Evolutionary conservation across 2,329 filamentous ascomycete species (phyloP).

Genomic region (Phialemonium atrogriseum): DNA sequence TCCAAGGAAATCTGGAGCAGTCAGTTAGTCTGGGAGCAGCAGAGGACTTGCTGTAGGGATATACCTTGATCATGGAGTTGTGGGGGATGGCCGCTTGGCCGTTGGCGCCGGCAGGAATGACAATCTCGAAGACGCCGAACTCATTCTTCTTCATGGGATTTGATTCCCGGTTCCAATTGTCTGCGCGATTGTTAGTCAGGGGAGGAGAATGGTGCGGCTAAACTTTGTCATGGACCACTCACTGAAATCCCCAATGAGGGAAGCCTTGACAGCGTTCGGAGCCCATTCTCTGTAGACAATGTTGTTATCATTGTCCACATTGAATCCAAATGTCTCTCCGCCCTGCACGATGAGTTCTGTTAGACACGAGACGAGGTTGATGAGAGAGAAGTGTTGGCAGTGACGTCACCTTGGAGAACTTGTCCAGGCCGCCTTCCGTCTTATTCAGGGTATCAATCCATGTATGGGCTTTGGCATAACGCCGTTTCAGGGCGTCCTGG

Average conservation of each 20-base stretch:
- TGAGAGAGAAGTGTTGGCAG: constrained; percentile 15
- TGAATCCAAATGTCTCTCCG: constrained; percentile 78
- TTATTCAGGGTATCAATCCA: constrained; percentile 83
- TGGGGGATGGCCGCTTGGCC: constrained; percentile 77
- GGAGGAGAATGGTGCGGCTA: neutral
- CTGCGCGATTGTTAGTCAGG: constrained; percentile 37
- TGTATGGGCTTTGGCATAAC: constrained; percentile 70
- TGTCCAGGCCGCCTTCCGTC: constrained; percentile 80
- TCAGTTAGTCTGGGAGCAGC: constrained; percentile 3
- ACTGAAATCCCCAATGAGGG: constrained; percentile 93
- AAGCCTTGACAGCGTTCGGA: constrained; percentile 76
- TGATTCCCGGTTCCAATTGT: constrained; percentile 77
- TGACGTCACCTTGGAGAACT: constrained; percentile 68
- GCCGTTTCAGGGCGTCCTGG: constrained; percentile 63
- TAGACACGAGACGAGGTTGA: neutral
- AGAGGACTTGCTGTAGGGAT: constrained; percentile 7
- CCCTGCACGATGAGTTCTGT: constrained; percentile 48
- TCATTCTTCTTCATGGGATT: constrained; percentile 81
- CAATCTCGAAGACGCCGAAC: constrained; percentile 83
- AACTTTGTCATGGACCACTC: constrained; percentile 21
- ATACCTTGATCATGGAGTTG: constrained; percentile 91
- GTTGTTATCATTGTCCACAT: constrained; percentile 71
- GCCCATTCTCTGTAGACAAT: constrained; percentile 95
- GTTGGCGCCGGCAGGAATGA: constrained; percentile 57
- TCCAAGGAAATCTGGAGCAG: constrained; percentile 69